Evolutionary conservation across 164 flowering plant species (phyloP), one percentile per base, ranked within the genome.

Genomic region (Platanus orientalis): DNA sequence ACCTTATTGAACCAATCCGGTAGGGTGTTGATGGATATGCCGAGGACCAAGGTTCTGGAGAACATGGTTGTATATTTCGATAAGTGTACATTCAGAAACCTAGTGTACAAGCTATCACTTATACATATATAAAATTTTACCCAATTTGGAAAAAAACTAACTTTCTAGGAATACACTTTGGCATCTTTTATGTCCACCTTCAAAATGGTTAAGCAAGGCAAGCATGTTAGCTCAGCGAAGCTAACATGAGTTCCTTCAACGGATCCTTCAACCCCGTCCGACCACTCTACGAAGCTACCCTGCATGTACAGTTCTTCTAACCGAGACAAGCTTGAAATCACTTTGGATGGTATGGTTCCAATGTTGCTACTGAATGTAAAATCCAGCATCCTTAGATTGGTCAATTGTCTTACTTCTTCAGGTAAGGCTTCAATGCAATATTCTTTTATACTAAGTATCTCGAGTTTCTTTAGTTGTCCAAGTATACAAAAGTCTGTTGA

Each of bases 381-480:
- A 32, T 64, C 47, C 27, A 64, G 45, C 14, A 45, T 19, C 30
- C 19, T 56, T 56, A 64, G 32, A 30, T 47, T 64, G 10, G 30
- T 13, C 54, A 64, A 14, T 30, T 20, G 21, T 3, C 7, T 21
- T 20, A 48, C 19, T 2, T 48, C 51, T 20, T 48, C 19, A 1
- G 23, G 51, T 17, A 29, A 32, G 39, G 39, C 39, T 9, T 4
- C 39, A 5, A 74, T 23, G 4, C 54, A n/a, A 14, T 58, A 63
- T 0, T 23, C 48, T 0, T 0, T 0, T 25, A 71, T n/a, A 28
- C 54, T 51, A 5, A 75, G 78, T n/a, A 67, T 24, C 34, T 60
- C 34, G 3, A 75, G 52, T 0, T 17, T 61, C 50, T 32, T 64
- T 52, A 52, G 3, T 10, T 64, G 44, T 52, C 65, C 67, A 42